A percentile compares a stretch with the other conserved stretches of the same genome.
These are phyloP conservation scores for Claviceps africana DNA, from an alignment of 2,329 filamentous ascomycete genomes.

Conservation along the genomic window DNA sequence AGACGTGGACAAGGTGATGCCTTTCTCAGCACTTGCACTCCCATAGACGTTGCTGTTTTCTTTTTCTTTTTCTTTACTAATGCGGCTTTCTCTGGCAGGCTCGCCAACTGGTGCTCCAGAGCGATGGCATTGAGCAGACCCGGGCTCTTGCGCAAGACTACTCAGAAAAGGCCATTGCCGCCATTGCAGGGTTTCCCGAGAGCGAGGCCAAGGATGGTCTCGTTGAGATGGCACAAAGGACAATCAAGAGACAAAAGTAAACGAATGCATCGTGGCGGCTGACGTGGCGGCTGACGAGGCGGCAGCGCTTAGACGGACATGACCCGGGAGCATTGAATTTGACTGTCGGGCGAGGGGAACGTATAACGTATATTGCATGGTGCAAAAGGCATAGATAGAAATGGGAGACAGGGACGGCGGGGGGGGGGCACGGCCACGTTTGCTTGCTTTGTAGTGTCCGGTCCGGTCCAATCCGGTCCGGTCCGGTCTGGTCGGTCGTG, in stretches of 20 bases:
- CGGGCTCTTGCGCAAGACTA: slow-evolving; percentile 83
- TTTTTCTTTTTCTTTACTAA: background rate
- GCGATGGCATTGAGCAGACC: slow-evolving; percentile 84
- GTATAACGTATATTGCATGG: too few relatives aligned
- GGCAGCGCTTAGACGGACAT: background rate
- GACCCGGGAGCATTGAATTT: too few relatives aligned
- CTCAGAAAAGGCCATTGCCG: slow-evolving; percentile 70
- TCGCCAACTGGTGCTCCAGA: slow-evolving; percentile 67
- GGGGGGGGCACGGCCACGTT: too few relatives aligned
- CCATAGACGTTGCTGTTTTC: too few relatives aligned
- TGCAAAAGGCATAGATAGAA: too few relatives aligned
- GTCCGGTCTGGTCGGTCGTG: too few relatives aligned
- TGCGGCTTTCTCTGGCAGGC: slow-evolving; percentile 43
- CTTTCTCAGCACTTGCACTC: too few relatives aligned
- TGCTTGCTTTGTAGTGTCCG: too few relatives aligned
- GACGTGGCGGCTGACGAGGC: background rate
- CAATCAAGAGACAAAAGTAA: slow-evolving; percentile 76
- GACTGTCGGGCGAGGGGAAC: too few relatives aligned
- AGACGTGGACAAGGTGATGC: slow-evolving; percentile 63
- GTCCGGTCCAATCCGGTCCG: too few relatives aligned
- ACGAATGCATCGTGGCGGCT: background rate
- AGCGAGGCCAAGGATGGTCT: slow-evolving; percentile 88
- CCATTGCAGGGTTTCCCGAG: slow-evolving; percentile 77
- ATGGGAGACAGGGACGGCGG: too few relatives aligned
- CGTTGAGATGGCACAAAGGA: slow-evolving; percentile 87